A percentile compares a stretch with the other conserved stretches of the same genome.
These are phyloP conservation scores for Fraxinus floribunda DNA, from an alignment of 305 asterid genomes.

Conservation along the genomic window DNA sequence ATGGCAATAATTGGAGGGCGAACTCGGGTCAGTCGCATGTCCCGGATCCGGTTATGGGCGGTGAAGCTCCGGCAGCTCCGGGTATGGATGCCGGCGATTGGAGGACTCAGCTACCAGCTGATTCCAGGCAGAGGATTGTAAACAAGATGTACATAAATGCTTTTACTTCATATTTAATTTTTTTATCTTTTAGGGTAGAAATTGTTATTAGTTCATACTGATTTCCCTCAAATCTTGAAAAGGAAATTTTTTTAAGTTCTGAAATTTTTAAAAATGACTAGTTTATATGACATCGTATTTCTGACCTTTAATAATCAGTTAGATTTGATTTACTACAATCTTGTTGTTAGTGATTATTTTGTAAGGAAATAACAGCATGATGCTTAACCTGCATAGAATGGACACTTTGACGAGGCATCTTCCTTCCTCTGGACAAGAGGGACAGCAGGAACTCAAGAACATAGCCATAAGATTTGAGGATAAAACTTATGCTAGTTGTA, in stretches of 20 bases:
- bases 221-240: not conserved
- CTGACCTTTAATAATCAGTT: not conserved
- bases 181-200: constrained; percentile 4
- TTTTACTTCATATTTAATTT: not conserved
- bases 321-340: not conserved
- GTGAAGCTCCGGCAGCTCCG: constrained; percentile 43
- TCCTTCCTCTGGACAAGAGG: constrained; percentile 65
- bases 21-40: constrained; percentile 53
- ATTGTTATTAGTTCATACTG: not conserved
- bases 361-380: constrained; percentile 13
- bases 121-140: constrained; percentile 75
- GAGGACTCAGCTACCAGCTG: constrained; percentile 64
- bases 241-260: not conserved
- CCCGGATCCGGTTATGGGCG: constrained; percentile 49
- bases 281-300: not conserved
- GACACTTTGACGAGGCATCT: constrained; percentile 68
- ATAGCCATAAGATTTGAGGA: constrained; percentile 74
- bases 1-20: constrained; percentile 57
- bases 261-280: not conserved
- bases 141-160: constrained; percentile 52
- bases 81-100: constrained; percentile 69
- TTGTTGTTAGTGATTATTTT: not conserved
- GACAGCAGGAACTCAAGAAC: constrained; percentile 60
- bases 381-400: constrained; percentile 43
- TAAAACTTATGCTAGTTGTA: constrained; percentile 61